Evolutionary conservation across 106 monocot species (phyloP).

Genomic region (Dioscorea zingiberensis): DNA sequence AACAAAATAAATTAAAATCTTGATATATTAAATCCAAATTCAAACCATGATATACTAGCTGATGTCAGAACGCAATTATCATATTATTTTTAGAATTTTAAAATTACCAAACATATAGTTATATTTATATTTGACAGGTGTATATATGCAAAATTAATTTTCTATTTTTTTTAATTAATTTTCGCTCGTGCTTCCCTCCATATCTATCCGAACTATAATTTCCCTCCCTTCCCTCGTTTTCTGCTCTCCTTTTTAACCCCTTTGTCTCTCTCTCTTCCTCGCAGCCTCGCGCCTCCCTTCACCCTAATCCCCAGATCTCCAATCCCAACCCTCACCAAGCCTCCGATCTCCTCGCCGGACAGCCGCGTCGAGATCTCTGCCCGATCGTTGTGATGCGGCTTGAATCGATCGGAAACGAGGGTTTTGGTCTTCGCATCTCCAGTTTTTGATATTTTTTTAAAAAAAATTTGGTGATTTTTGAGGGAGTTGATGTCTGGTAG

Average conservation of each 20-base stretch:
- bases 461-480: not conserved
- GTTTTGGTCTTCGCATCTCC: not conserved
- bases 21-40: too few relatives aligned
- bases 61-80: too few relatives aligned
- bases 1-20: too few relatives aligned
- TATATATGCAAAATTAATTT: not conserved
- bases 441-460: not conserved
- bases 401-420: too few relatives aligned
- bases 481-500: conserved; percentile 7
- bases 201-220: conserved; percentile 17
- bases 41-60: too few relatives aligned
- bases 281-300: not conserved
- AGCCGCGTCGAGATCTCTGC: not conserved
- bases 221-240: conserved; percentile 15
- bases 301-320: not conserved
- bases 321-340: not conserved
- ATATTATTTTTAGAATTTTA: too few relatives aligned
- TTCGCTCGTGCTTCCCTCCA: conserved; percentile 1
- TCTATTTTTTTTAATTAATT: not conserved
- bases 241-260: conserved; percentile 2
- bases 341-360: not conserved
- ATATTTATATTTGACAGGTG: not conserved
- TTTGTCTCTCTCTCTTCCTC: not conserved
- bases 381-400: not conserved
- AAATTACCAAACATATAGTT: not conserved